phyloP scores from a whole-genome alignment of 2,329 filamentous ascomycete genomes.

The Trichoderma endophyticum region DNA sequence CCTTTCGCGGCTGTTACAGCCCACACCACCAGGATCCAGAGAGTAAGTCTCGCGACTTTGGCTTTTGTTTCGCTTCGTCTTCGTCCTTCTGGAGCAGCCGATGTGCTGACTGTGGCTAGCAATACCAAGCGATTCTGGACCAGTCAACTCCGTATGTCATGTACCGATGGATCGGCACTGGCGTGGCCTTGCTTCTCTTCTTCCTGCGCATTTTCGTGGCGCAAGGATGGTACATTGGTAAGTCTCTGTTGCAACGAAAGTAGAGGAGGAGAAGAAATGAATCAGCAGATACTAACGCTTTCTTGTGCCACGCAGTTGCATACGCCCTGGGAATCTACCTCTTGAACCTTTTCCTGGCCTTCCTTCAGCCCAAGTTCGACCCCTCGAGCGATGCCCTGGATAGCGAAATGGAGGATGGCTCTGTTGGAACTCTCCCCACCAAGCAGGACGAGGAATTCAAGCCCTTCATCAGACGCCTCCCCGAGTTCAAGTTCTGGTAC shows the following conservation, averaged over 20 bases:
- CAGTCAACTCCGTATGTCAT: slow-evolving; percentile 84
- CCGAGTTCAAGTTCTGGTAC: slow-evolving; percentile 99
- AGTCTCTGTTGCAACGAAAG: slow-evolving; percentile 23
- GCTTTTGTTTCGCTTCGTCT: background rate
- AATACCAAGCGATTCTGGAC: slow-evolving; percentile 93
- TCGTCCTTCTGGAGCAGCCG: background rate
- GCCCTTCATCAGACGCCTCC: slow-evolving; percentile 91
- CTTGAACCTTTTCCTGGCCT: slow-evolving; percentile 97
- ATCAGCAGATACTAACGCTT: background rate
- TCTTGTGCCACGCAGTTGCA: slow-evolving; percentile 59
- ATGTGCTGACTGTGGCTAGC: slow-evolving; percentile 47
- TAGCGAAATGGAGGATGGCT: slow-evolving; percentile 93
- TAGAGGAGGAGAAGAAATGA: background rate
- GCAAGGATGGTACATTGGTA: slow-evolving; percentile 98
- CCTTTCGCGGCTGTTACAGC: slow-evolving; percentile 86
- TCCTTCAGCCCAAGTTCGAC: slow-evolving; percentile 98
- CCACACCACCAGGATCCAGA: slow-evolving; percentile 73
- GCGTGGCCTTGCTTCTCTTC: slow-evolving; percentile 70
- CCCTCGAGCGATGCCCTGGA: slow-evolving; percentile 87
- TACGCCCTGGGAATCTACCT: slow-evolving; percentile 99
- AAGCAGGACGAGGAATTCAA: slow-evolving; percentile 98
- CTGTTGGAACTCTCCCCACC: slow-evolving; percentile 77
- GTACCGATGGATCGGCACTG: slow-evolving; percentile 91
- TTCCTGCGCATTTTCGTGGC: slow-evolving; percentile 85
- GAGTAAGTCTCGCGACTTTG: slow-evolving; percentile 48